Evolutionary conservation across 257 asterid species (phyloP).

Genomic region (Fraxinus anomala): DNA sequence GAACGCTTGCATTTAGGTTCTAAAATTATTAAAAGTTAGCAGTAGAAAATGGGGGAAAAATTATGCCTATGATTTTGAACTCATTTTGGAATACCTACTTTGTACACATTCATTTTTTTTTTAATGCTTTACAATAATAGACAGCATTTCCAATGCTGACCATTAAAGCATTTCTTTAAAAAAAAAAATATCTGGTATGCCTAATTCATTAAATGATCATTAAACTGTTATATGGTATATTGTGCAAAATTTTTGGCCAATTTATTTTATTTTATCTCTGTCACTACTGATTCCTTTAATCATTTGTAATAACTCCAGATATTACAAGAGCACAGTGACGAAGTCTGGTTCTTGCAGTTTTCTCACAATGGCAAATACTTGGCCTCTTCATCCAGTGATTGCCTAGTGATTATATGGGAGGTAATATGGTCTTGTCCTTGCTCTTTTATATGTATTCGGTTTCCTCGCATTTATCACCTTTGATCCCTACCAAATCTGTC

Average conservation of each 20-base stretch:
- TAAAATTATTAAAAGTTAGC: background rate
- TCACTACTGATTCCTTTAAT: constrained; percentile 19
- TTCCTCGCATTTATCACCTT: background rate
- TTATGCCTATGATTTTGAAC: background rate
- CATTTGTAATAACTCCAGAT: constrained; percentile 47
- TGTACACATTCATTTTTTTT: background rate
- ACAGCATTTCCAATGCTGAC: background rate
- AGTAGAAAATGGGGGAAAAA: background rate
- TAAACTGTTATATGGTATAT: background rate
- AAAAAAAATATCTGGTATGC: background rate
- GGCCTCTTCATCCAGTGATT: constrained; percentile 76
- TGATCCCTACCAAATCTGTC: background rate
- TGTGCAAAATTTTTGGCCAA: background rate
- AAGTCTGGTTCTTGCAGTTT: constrained; percentile 84
- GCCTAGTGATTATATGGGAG: constrained; percentile 78
- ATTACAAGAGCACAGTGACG: constrained; percentile 61
- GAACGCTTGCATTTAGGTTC: background rate
- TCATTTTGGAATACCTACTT: background rate
- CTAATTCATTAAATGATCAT: background rate
- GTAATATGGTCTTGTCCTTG: constrained; percentile 36
- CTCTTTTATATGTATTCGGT: constrained; percentile 4
- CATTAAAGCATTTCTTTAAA: background rate
- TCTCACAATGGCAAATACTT: constrained; percentile 78
- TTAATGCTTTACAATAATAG: background rate
- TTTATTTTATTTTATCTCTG: background rate